Conservation (phyloP, 306 rosid genomes). For the Dryas drummondii region DNA sequence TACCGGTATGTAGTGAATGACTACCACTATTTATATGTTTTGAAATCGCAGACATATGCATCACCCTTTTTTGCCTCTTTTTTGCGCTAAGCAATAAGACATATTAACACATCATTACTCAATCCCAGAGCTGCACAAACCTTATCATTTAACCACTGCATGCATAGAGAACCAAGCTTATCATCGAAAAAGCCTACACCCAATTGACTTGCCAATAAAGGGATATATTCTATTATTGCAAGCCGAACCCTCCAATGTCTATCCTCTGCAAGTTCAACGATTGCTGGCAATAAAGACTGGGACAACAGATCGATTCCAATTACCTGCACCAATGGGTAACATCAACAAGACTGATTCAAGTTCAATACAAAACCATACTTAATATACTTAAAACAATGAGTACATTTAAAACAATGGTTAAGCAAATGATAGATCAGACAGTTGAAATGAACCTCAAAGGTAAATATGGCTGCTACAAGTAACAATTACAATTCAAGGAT, state of each 20-base stretch:
- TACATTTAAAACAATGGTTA: background rate
- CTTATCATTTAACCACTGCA: constrained; percentile 99
- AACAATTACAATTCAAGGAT: too few species aligned
- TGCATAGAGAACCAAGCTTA: constrained; percentile 97
- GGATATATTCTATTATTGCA: constrained; percentile 95
- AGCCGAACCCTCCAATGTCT: constrained; percentile 99
- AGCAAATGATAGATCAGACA: background rate
- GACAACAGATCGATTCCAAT: constrained; percentile 96
- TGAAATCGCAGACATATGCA: background rate
- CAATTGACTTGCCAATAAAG: constrained; percentile 94
- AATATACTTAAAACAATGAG: background rate
- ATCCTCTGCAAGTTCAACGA: constrained; percentile 99
- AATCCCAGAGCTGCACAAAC: constrained; percentile 42
- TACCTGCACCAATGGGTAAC: constrained; percentile 49
- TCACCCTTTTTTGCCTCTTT: background rate
- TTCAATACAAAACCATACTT: background rate
- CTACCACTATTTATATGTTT: background rate
- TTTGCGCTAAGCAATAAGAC: background rate
- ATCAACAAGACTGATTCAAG: background rate
- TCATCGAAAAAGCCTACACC: constrained; percentile 97
- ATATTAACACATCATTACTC: background rate
- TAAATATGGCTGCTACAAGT: too few species aligned
- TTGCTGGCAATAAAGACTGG: constrained; percentile 93
- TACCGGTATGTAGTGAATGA: background rate
- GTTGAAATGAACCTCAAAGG: too few species aligned